These are phyloP conservation scores for Hamamelis virginiana DNA, from an alignment of 164 flowering plant genomes.

Conservation along the genomic window DNA sequence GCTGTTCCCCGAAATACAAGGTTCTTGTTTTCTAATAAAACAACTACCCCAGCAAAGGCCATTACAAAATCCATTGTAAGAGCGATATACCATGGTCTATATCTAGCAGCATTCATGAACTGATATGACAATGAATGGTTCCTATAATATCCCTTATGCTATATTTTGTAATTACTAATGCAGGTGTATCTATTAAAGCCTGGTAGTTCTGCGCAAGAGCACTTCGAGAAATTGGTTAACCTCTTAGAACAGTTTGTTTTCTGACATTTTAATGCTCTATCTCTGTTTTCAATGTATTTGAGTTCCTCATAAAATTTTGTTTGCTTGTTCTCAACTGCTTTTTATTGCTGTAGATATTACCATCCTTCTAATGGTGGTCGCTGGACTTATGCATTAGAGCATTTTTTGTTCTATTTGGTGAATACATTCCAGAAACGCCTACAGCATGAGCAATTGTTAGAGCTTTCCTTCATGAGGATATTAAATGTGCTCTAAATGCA, in stretches of 20 bases:
- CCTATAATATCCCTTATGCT: background rate
- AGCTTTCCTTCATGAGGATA: constrained; percentile 9
- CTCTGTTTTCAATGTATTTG: constrained; percentile 12
- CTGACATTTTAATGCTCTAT: constrained; percentile 23
- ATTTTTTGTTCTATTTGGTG: constrained; percentile 79
- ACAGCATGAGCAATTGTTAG: constrained; percentile 79
- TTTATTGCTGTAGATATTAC: constrained; percentile 64
- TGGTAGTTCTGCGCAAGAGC: constrained; percentile 66
- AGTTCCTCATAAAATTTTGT: constrained; percentile 2
- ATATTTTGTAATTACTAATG: constrained; percentile 15
- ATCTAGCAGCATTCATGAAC: background rate
- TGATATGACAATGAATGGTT: constrained; percentile 8
- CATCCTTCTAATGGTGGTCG: constrained; percentile 99
- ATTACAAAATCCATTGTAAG: constrained; percentile 94
- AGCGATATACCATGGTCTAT: background rate
- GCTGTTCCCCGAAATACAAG: constrained; percentile 94
- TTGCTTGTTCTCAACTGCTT: too few relatives aligned
- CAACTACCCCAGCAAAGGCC: constrained; percentile 71
- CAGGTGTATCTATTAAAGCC: constrained; percentile 92
- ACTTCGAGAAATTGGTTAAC: constrained; percentile 89
- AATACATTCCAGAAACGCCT: constrained; percentile 75
- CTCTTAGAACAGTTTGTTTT: constrained; percentile 91
- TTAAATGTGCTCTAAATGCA: background rate
- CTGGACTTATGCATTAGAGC: constrained; percentile 92
- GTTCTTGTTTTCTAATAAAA: constrained; percentile 84